Evolutionary conservation across 2,329 filamentous ascomycete genomes (phyloP).

Genomic region (Stenocarpella maydis): DNA sequence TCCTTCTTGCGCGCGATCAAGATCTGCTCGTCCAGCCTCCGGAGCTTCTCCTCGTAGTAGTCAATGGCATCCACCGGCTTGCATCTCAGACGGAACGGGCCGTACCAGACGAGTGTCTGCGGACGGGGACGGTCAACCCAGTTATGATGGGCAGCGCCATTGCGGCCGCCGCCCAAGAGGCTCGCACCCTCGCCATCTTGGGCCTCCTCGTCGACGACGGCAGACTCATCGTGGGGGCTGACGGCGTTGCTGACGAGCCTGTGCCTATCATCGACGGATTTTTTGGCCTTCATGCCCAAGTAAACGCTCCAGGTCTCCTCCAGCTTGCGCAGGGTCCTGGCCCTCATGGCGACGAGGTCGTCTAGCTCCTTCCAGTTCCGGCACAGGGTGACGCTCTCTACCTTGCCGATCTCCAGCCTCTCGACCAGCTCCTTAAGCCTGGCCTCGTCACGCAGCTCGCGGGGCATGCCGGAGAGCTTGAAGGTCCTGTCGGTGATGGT

Average conservation of each 20-base stretch:
- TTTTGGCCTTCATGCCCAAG: conserved; percentile 61
- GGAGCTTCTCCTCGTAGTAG: conserved; percentile 89
- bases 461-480: conserved; percentile 86
- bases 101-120: conserved; percentile 78
- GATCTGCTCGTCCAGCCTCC: conserved; percentile 80
- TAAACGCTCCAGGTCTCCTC: conserved; percentile 86
- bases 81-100: conserved; percentile 75
- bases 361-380: conserved; percentile 88
- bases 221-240: conserved; percentile 42
- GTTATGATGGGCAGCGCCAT: conserved; percentile 42
- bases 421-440: conserved; percentile 89
- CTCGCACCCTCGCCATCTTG: conserved; percentile 48
- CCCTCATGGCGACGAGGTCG: conserved; percentile 72
- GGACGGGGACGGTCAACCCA: conserved; percentile 65
- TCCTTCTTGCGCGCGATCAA: conserved; percentile 73
- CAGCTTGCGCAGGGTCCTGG: conserved; percentile 71
- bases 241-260: background rate
- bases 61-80: conserved; percentile 89
- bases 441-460: conserved; percentile 78
- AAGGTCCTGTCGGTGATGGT: conserved; percentile 97
- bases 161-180: conserved; percentile 38
- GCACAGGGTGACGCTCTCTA: conserved; percentile 87
- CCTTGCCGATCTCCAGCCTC: conserved; percentile 85
- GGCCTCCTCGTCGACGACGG: conserved; percentile 48
- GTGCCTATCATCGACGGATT: conserved; percentile 41